phyloP scores from a whole-genome alignment of 2,329 filamentous ascomycete genomes.

The Talaromyces piceae region DNA sequence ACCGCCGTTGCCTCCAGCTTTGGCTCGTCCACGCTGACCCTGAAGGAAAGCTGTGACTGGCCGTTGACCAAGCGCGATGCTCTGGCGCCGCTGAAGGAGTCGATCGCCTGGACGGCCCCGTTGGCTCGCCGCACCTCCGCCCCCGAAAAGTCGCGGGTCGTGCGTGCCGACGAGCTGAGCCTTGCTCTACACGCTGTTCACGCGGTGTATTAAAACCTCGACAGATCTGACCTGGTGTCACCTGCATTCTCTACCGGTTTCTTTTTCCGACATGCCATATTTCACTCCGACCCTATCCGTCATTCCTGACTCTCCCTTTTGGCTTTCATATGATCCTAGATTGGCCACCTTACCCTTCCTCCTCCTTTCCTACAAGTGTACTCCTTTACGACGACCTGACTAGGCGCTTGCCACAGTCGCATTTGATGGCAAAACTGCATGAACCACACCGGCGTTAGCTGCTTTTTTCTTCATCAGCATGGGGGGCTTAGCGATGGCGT shows the following conservation, averaged over 20 bases:
- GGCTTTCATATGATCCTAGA: background rate
- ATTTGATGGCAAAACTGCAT: background rate
- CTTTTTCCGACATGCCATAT: background rate
- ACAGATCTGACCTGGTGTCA: no score
- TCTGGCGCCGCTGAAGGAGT: slow-evolving; percentile 25
- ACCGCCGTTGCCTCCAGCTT: slow-evolving; percentile 30
- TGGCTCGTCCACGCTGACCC: slow-evolving; percentile 28
- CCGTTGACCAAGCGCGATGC: slow-evolving; percentile 18
- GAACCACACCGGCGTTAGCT: background rate
- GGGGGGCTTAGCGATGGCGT: background rate
- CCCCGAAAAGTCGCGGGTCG: slow-evolving; percentile 22
- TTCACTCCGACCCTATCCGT: background rate
- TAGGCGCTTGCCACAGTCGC: background rate
- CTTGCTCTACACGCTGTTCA: slow-evolving; percentile 32
- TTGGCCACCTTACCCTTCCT: background rate
- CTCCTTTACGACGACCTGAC: background rate
- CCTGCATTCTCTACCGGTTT: no score
- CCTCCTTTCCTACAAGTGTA: no score
- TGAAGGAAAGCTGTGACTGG: slow-evolving; percentile 22
- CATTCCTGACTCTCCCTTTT: no score
- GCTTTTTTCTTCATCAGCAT: background rate
- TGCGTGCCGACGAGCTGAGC: slow-evolving; percentile 29
- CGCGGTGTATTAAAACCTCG: slow-evolving; percentile 19
- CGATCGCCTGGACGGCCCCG: slow-evolving; percentile 23
- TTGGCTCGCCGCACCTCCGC: slow-evolving; percentile 21